Percentiles rank a stretch among this genome's conserved stretches.
phyloP scores from a whole-genome alignment of 2,329 filamentous ascomycete genomes.

The Stagonosporopsis cucurbitacearum region DNA sequence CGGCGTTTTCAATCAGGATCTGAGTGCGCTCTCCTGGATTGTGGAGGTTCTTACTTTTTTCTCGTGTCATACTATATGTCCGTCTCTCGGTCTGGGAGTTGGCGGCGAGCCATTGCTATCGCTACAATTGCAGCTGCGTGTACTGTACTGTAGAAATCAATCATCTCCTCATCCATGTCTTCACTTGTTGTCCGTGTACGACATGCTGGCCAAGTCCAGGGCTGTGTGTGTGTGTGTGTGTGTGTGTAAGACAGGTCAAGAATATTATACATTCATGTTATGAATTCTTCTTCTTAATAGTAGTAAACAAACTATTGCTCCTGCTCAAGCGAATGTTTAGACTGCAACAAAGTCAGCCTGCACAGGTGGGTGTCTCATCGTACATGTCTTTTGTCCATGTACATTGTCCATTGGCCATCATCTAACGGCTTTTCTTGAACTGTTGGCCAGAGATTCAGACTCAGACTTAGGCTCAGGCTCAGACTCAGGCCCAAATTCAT shows the following conservation, averaged over 20 bases:
- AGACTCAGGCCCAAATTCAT: too few relatives aligned
- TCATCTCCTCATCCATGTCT: neutral
- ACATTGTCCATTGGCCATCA: too few relatives aligned
- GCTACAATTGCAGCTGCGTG: neutral
- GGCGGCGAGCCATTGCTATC: neutral
- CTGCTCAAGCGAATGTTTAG: neutral
- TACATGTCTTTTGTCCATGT: too few relatives aligned
- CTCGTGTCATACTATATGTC: neutral
- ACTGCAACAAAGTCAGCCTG: neutral
- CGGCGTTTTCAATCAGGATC: constrained; percentile 8
- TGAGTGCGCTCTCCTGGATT: constrained; percentile 4
- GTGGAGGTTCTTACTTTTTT: neutral
- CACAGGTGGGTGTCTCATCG: constrained; percentile 9
- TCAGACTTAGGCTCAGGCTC: too few relatives aligned
- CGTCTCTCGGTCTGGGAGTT: constrained; percentile 4
- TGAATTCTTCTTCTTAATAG: too few relatives aligned
- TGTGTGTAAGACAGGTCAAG: too few relatives aligned
- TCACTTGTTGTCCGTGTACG: neutral
- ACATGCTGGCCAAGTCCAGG: too few relatives aligned
- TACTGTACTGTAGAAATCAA: neutral
- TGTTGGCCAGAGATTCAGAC: too few relatives aligned
- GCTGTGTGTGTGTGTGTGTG: too few relatives aligned
- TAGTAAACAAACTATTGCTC: neutral
- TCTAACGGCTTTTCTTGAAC: too few relatives aligned
- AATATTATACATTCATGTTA: too few relatives aligned